These are phyloP conservation scores for Scutellaria barbata DNA, from an alignment of 257 asterid species.

Conservation along the genomic window DNA sequence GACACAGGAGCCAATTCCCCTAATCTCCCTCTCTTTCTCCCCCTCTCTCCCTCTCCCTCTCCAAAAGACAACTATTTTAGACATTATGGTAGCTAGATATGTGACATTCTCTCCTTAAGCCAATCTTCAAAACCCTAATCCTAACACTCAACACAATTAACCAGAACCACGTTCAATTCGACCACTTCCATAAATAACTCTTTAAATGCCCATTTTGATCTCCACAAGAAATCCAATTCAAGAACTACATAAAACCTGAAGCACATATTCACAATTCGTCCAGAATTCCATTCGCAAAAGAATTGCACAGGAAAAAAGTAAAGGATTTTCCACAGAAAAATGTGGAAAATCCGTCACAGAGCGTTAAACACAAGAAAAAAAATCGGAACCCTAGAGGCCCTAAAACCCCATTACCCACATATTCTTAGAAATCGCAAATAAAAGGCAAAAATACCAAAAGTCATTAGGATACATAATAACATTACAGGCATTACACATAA, in stretches of 20 bases:
- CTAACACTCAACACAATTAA: constrained; percentile 1
- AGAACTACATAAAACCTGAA: constrained; percentile 5
- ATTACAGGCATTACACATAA: neutral
- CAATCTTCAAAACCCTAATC: constrained; percentile 17
- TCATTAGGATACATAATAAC: neutral
- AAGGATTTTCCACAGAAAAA: neutral
- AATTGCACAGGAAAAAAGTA: neutral
- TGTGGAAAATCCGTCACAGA: too few relatives aligned
- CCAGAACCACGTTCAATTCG: constrained; percentile 19
- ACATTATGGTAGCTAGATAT: neutral
- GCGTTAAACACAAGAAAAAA: neutral
- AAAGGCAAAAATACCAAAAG: neutral
- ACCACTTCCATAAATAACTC: too few relatives aligned
- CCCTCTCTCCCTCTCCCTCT: too few relatives aligned
- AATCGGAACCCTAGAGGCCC: neutral
- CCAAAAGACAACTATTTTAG: too few relatives aligned
- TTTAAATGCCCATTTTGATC: constrained; percentile 2
- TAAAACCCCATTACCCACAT: constrained; percentile 17
- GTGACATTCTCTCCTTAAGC: neutral
- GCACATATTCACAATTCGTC: neutral
- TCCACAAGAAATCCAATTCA: neutral
- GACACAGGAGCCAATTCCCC: too few relatives aligned
- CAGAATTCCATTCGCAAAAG: neutral
- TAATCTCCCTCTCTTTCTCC: too few relatives aligned
- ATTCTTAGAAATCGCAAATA: neutral